phyloP scores from a whole-genome alignment of 1,284 basidiomycete genomes.

The Stereum hirsutum region DNA sequence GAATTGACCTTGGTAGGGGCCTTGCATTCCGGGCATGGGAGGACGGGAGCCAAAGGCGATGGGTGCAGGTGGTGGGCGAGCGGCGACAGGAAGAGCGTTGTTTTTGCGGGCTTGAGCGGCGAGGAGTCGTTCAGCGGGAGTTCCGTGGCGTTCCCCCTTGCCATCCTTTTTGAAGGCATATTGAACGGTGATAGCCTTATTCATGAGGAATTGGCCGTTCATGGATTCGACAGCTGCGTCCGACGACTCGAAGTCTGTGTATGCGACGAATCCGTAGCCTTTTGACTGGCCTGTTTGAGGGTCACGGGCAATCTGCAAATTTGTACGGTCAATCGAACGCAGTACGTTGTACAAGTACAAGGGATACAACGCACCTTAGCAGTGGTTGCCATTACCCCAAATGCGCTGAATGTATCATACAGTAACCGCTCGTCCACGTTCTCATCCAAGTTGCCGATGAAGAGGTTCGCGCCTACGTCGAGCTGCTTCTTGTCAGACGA shows the following conservation, averaged over 20 bases:
- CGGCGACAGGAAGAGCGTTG: constrained; percentile 71
- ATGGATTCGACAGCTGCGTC: constrained; percentile 95
- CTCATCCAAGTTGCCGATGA: constrained; percentile 92
- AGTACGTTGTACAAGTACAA: not conserved
- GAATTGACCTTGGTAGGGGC: constrained; percentile 81
- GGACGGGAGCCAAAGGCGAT: constrained; percentile 58
- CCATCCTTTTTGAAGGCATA: constrained; percentile 99
- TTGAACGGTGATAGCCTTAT: constrained; percentile 93
- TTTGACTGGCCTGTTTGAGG: constrained; percentile 80
- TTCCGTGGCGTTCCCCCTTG: constrained; percentile 96
- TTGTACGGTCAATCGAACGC: not conserved
- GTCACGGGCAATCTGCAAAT: constrained; percentile 82
- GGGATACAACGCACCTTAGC: constrained; percentile 66
- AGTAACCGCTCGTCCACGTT: constrained; percentile 89
- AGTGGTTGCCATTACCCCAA: constrained; percentile 89
- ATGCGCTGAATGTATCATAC: constrained; percentile 93
- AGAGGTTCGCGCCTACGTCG: constrained; percentile 96
- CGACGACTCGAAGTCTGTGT: constrained; percentile 94
- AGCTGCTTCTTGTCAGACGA: constrained; percentile 97
- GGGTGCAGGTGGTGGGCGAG: constrained; percentile 60
- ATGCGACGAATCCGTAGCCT: constrained; percentile 95
- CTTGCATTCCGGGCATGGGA: constrained; percentile 55
- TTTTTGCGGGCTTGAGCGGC: constrained; percentile 95
- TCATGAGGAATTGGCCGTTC: constrained; percentile 97
- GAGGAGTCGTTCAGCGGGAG: constrained; percentile 88